Conservation (phyloP, 208 protist species). For the Wallacemonas sp. region DNA sequence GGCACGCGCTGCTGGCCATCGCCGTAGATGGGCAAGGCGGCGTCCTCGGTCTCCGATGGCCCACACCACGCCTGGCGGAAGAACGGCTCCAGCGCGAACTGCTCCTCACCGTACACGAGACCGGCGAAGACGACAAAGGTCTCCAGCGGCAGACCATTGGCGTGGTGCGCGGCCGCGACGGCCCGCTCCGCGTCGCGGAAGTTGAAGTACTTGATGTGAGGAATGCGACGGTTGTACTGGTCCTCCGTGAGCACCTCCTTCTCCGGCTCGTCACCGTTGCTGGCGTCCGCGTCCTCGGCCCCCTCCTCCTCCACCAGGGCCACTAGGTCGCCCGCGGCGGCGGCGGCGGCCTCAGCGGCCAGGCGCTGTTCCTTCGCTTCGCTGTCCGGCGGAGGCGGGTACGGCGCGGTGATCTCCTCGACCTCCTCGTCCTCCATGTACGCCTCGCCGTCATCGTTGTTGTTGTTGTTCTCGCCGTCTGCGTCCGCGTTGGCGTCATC, state of each 20-base stretch:
- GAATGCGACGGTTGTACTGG: constrained; percentile 91
- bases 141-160: constrained; percentile 72
- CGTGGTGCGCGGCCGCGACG: constrained; percentile 79
- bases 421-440: constrained; percentile 16
- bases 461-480: constrained; percentile 20
- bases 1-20: constrained; percentile 87
- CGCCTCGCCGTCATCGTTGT: constrained; percentile 23
- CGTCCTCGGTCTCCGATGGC: constrained; percentile 3
- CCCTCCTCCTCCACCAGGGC: constrained; percentile 12
- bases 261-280: constrained; percentile 20
- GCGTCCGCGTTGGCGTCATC: constrained; percentile 31
- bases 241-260: constrained; percentile 91
- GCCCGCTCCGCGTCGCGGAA: constrained; percentile 93
- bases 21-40: constrained; percentile 85
- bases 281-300: constrained; percentile 25
- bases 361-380: constrained; percentile 33
- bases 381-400: constrained; percentile 37
- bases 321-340: constrained; percentile 10
- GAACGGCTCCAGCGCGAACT: constrained; percentile 84
- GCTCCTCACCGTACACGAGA: constrained; percentile 90
- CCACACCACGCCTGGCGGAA: constrained; percentile 90
- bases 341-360: constrained; percentile 27
- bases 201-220: constrained; percentile 91
- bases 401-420: constrained; percentile 37
- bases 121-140: constrained; percentile 92